A percentile compares a stretch with the other conserved stretches of the same genome.
Evolutionary conservation across 495 filamentous ascomycete genomes (phyloP).

Genomic region (Clohesyomyces aquaticus): DNA sequence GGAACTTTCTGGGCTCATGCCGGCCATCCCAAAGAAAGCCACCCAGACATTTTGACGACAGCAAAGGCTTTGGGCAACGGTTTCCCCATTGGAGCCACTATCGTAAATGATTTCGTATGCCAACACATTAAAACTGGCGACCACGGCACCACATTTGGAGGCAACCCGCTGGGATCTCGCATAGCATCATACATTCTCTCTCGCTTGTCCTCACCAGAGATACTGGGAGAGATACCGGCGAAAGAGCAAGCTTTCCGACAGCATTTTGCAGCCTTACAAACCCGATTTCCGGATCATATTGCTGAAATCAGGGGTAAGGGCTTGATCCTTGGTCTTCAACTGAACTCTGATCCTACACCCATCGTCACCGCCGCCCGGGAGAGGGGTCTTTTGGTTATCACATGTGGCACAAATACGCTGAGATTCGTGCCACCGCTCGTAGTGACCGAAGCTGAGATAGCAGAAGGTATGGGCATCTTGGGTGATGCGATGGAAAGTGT

Average conservation of each 20-base stretch:
- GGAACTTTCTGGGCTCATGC: conserved; percentile 88
- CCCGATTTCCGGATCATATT: conserved; percentile 71
- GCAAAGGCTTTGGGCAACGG: conserved; percentile 97
- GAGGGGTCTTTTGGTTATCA: conserved; percentile 86
- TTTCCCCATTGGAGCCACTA: conserved; percentile 89
- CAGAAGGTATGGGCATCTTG: conserved; percentile 73
- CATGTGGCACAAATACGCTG: conserved; percentile 74
- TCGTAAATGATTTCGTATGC: conserved; percentile 76
- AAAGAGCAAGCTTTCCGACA: conserved; percentile 68
- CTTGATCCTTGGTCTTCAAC: conserved; percentile 82
- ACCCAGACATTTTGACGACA: conserved; percentile 91
- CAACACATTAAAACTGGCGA: conserved; percentile 89
- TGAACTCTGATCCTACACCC: conserved; percentile 67
- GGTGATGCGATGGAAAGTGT: conserved; percentile 72
- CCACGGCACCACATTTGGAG: conserved; percentile 96
- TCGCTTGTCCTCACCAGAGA: conserved; percentile 65
- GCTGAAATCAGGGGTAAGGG: conserved; percentile 81
- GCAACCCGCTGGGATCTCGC: conserved; percentile 86
- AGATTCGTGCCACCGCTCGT: conserved; percentile 54
- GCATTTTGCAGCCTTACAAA: conserved; percentile 64
- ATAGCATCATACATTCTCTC: conserved; percentile 81
- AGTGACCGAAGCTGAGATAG: conserved; percentile 75
- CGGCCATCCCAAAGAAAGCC: conserved; percentile 71
- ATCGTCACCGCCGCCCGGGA: conserved; percentile 86
- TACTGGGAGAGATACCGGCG: conserved; percentile 65